Evolutionary conservation across 495 filamentous ascomycete species (phyloP).

Genomic region (Ramalina peruviana): DNA sequence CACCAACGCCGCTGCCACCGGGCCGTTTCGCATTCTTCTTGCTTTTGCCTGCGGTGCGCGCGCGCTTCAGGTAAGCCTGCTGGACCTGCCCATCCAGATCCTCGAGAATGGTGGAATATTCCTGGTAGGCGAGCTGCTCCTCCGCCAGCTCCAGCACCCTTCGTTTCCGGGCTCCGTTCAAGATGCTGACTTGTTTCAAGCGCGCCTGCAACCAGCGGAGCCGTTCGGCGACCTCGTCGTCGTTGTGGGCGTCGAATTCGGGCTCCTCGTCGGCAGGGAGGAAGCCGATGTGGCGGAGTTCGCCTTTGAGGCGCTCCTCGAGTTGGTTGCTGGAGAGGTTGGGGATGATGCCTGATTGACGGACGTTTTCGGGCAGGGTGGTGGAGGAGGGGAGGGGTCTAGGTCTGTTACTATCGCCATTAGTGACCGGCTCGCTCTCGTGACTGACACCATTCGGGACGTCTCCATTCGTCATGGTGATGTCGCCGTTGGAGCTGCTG

Average conservation of each 20-base stretch:
- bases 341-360: slow-evolving; percentile 24
- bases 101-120: slow-evolving; percentile 92
- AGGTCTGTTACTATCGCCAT: slow-evolving; percentile 20
- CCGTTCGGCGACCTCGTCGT: slow-evolving; percentile 88
- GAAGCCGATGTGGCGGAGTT: slow-evolving; percentile 89
- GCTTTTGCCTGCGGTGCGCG: slow-evolving; percentile 81
- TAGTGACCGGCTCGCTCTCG: slow-evolving; percentile 26
- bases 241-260: slow-evolving; percentile 77
- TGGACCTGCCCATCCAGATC: slow-evolving; percentile 94
- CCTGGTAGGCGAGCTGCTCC: slow-evolving; percentile 85
- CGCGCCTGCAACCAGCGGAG: slow-evolving; percentile 71
- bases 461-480: slow-evolving; percentile 39
- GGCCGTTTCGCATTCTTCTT: slow-evolving; percentile 83
- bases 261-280: slow-evolving; percentile 52
- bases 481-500: slow-evolving; percentile 34
- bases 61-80: slow-evolving; percentile 87
- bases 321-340: slow-evolving; percentile 73
- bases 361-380: slow-evolving; percentile 42
- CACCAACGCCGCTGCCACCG: slow-evolving; percentile 41
- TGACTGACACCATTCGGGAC: slow-evolving; percentile 35
- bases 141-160: slow-evolving; percentile 72
- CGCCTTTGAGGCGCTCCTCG: slow-evolving; percentile 78
- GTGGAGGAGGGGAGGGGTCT: slow-evolving; percentile 54
- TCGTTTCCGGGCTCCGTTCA: slow-evolving; percentile 82
- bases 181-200: slow-evolving; percentile 62